Conservation (phyloP, 768 basidiomycete genomes). For the Cytidiella melzeri region DNA sequence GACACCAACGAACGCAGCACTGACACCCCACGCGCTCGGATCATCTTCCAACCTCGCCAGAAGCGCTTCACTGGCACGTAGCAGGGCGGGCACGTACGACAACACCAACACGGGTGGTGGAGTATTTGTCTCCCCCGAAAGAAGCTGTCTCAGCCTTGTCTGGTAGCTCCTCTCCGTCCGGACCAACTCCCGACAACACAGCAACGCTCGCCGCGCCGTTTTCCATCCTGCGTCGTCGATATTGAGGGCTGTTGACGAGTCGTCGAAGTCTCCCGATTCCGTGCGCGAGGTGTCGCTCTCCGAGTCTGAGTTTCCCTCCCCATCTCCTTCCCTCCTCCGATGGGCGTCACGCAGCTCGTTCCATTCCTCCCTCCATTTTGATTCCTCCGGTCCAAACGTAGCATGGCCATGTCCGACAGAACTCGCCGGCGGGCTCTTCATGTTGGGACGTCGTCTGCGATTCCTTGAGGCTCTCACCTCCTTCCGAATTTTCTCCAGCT, state of each 20-base stretch:
- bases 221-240: conserved; percentile 29
- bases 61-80: conserved; percentile 44
- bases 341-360: conserved; percentile 10
- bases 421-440: neutral
- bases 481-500: conserved; percentile 24
- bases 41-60: conserved; percentile 49
- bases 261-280: conserved; percentile 8
- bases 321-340: conserved; percentile 1
- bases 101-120: conserved; percentile 48
- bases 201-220: conserved; percentile 33
- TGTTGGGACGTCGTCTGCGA: neutral
- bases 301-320: conserved; percentile 3
- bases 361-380: too few species aligned
- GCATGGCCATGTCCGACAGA: neutral
- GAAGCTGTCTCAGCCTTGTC: conserved; percentile 30
- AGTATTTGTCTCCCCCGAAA: conserved; percentile 32
- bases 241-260: neutral
- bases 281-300: conserved; percentile 5
- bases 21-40: conserved; percentile 61
- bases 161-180: conserved; percentile 42
- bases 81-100: conserved; percentile 44
- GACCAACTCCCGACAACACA: conserved; percentile 43
- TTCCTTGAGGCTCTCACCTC: conserved; percentile 17
- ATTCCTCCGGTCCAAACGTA: neutral
- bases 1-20: conserved; percentile 48